Percentiles rank a stretch among this genome's conserved stretches.
These are phyloP conservation scores for Wickerhamomyces pijperi DNA, from an alignment of 805 yeast species.

Conservation along the genomic window DNA sequence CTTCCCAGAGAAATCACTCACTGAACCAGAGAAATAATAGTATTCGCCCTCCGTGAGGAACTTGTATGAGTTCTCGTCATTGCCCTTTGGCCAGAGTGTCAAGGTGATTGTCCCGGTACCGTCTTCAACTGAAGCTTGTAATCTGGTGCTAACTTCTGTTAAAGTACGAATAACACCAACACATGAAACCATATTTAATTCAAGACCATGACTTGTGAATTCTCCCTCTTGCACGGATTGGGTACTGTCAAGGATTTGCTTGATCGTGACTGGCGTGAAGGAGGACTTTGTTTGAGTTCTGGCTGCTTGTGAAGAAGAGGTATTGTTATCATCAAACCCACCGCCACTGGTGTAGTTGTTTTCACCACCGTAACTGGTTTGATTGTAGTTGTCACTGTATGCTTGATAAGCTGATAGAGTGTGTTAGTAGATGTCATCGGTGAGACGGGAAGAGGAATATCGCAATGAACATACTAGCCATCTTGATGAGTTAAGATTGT, in stretches of 20 bases:
- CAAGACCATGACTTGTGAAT: slow-evolving; percentile 46
- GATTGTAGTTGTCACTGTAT: slow-evolving; percentile 21
- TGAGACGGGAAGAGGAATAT: too few species aligned
- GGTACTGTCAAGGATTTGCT: slow-evolving; percentile 52
- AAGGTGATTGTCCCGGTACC: slow-evolving; percentile 64
- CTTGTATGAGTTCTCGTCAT: slow-evolving; percentile 19
- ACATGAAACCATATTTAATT: slow-evolving; percentile 50
- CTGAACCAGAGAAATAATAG: slow-evolving; percentile 45
- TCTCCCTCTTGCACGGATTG: slow-evolving; percentile 60
- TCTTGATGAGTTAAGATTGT: too few species aligned
- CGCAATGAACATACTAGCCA: background rate
- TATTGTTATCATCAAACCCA: slow-evolving; percentile 23
- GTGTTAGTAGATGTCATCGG: too few species aligned
- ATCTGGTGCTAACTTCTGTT: slow-evolving; percentile 43
- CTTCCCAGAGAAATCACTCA: slow-evolving; percentile 51
- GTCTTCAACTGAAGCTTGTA: slow-evolving; percentile 57
- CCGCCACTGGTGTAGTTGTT: slow-evolving; percentile 21
- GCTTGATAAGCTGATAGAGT: slow-evolving; percentile 24
- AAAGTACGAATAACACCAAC: slow-evolving; percentile 65
- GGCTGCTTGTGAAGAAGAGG: slow-evolving; percentile 23
- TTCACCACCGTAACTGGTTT: slow-evolving; percentile 17
- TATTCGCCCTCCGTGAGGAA: slow-evolving; percentile 38
- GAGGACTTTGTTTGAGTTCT: slow-evolving; percentile 23
- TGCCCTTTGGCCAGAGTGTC: slow-evolving; percentile 50
- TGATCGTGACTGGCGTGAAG: slow-evolving; percentile 62